Percentiles rank a stretch among this genome's conserved stretches.
These are phyloP conservation scores for Backusella liffmaniae DNA, from an alignment of 192 early-diverging fungal genomes.

Conservation along the genomic window DNA sequence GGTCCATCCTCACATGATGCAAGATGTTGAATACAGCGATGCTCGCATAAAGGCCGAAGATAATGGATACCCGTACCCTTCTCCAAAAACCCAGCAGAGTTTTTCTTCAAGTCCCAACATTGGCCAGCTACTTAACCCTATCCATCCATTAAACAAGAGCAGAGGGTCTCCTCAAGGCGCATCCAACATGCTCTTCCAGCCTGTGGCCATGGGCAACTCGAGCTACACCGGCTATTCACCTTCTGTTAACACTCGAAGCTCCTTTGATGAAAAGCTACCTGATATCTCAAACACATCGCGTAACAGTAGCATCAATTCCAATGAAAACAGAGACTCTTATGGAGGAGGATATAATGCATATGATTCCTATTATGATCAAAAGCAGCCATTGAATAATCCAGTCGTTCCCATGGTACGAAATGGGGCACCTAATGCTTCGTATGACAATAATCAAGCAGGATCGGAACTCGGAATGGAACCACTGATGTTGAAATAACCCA, in stretches of 20 bases:
- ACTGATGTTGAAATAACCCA: slow-evolving; percentile 13
- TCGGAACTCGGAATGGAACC: slow-evolving; percentile 11
- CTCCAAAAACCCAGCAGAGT: background rate
- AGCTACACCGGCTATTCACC: background rate
- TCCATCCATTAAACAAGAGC: slow-evolving; percentile 15
- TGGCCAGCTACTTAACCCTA: slow-evolving; percentile 24
- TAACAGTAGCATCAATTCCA: background rate
- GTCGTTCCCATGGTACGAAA: slow-evolving; percentile 8
- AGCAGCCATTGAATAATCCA: background rate
- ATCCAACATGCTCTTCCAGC: background rate
- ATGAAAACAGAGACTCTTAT: background rate
- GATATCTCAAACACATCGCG: background rate
- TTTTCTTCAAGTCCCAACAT: slow-evolving; percentile 23
- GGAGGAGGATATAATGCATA: background rate
- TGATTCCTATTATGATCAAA: background rate
- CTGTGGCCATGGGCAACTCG: background rate
- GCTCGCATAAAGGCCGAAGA: background rate
- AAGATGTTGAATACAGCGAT: background rate
- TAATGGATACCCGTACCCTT: background rate
- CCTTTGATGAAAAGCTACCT: slow-evolving; percentile 2
- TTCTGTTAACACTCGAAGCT: background rate
- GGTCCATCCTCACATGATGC: slow-evolving; percentile 14
- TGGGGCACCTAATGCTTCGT: slow-evolving; percentile 3
- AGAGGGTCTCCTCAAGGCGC: background rate
- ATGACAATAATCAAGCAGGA: slow-evolving; percentile 15